phyloP scores from a whole-genome alignment of 352 stramenopile genomes.

The Globisporangium ultimum region DNA sequence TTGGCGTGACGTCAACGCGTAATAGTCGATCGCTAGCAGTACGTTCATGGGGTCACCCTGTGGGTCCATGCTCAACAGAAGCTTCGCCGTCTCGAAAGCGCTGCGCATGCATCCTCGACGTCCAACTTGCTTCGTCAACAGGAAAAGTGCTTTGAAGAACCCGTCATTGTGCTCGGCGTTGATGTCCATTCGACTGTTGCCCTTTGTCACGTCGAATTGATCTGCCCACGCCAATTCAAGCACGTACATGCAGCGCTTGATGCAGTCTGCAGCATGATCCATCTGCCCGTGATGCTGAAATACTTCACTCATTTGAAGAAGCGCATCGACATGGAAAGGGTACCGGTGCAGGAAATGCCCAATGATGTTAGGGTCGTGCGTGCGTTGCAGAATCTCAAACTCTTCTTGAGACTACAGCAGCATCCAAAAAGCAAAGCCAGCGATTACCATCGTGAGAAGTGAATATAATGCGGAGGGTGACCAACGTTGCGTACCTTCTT shows the following conservation, averaged over 20 bases:
- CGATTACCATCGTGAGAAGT: not conserved
- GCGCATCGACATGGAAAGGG: conserved; percentile 80
- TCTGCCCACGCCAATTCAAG: conserved; percentile 81
- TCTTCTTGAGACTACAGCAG: conserved; percentile 63
- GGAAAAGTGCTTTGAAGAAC: conserved; percentile 75
- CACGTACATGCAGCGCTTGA: conserved; percentile 85
- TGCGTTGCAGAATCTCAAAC: conserved; percentile 78
- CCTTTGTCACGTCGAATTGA: conserved; percentile 79
- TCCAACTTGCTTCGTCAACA: conserved; percentile 83
- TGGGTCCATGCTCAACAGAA: conserved; percentile 72
- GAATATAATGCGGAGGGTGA: not conserved
- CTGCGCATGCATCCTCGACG: conserved; percentile 81
- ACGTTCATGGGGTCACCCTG: conserved; percentile 79
- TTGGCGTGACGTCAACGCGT: conserved; percentile 72
- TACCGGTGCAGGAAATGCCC: conserved; percentile 78
- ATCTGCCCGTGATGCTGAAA: conserved; percentile 88
- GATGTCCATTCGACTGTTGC: conserved; percentile 82
- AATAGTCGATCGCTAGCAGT: conserved; percentile 82
- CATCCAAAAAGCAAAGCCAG: not conserved
- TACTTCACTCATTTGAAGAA: conserved; percentile 85
- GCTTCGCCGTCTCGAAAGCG: conserved; percentile 77
- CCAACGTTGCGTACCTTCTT: conserved; percentile 60
- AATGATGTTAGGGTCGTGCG: conserved; percentile 82
- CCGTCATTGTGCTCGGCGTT: conserved; percentile 68
- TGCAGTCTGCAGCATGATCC: conserved; percentile 79